Base-by-base conservation (phyloP, 495 filamentous ascomycete genomes). In the Lasiosphaeriaceae sp. region DNA sequence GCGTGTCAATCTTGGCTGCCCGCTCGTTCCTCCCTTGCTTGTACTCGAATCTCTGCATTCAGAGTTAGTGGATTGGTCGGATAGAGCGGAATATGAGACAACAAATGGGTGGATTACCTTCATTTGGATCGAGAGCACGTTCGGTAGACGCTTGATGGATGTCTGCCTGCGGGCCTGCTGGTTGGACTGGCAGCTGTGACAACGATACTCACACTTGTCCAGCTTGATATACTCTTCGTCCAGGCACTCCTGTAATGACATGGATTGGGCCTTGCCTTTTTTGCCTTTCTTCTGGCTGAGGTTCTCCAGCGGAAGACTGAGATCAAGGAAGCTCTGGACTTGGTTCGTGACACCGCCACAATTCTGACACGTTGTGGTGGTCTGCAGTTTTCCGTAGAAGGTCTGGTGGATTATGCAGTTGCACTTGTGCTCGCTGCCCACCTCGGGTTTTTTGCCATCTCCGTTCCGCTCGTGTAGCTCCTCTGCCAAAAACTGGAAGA, bases 401-500 rank as follows among this genome's bases (percentile, higher is more conserved):
- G 85, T 86, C 54, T 88, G 83, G 71, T 96, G 92, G 65, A 96
- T 90, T 67, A 96, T 89, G 69, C 92, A 97, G 41, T 81, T 78
- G 75, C 91, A 96, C 52, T 65, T 78, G 55, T 84, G 83, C 47
- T 83, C 80, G 56, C 86, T 83, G 60, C 76, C 72, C 47, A 65
- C 76, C 56, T 83, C 78, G 7, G 75, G 72, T 59, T 71, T 77
- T 61, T 76, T 78, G 29, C 79, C 79, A 52, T 81, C 80, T 3
- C 82, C 79, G 64, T 86, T 88, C 47, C 83, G 82, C 56, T 82
- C 76, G 56, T 96, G 92, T 1, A 97, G 80, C 64, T 90, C 84
- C 70, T 96, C 90, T 35, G 92, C 84, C 4, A 97, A 79, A 66
- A 95, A 96, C 66, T 94, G 89, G 74, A 96, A 90, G 70, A 92